Conservation (phyloP, 108 stramenopile genomes). For the Fistulifera solaris region DNA sequence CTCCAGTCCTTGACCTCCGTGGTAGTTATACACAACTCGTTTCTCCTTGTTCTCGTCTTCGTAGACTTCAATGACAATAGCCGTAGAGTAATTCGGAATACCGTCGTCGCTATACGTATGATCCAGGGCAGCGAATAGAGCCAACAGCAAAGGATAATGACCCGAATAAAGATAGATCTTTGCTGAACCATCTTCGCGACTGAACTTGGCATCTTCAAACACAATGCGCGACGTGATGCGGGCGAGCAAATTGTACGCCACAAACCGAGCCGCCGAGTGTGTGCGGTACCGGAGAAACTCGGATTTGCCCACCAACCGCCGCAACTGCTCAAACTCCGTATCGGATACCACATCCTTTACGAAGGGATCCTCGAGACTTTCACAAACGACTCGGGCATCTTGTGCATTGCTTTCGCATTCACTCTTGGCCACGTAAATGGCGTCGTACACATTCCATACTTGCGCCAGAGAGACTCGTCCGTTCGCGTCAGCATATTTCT, state of each 20-base stretch:
- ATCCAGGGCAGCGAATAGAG: constrained; percentile 21
- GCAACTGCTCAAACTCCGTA: constrained; percentile 14
- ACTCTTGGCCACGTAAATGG: constrained; percentile 24
- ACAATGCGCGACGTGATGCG: constrained; percentile 24
- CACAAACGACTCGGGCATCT: too few species aligned
- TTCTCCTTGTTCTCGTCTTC: constrained; percentile 3
- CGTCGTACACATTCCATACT: constrained; percentile 35
- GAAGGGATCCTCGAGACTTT: too few species aligned
- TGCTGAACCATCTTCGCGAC: not conserved
- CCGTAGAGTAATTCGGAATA: constrained; percentile 27
- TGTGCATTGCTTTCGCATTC: constrained; percentile 17
- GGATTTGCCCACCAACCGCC: constrained; percentile 12
- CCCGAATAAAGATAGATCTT: constrained; percentile 25
- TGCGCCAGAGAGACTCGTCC: constrained; percentile 20
- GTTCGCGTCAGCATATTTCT: constrained; percentile 8
- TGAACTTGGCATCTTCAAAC: not conserved
- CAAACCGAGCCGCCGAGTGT: constrained; percentile 13
- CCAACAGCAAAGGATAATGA: constrained; percentile 29
- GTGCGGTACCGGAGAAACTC: constrained; percentile 24
- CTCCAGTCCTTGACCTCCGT: too few species aligned
- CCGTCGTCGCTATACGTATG: constrained; percentile 9
- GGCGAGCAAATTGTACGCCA: constrained; percentile 28
- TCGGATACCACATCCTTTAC: constrained; percentile 7
- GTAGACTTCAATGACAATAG: constrained; percentile 33
- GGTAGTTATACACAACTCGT: not conserved